Evolutionary conservation across 1,284 basidiomycete species (phyloP).

Genomic region (Athelia sp.): DNA sequence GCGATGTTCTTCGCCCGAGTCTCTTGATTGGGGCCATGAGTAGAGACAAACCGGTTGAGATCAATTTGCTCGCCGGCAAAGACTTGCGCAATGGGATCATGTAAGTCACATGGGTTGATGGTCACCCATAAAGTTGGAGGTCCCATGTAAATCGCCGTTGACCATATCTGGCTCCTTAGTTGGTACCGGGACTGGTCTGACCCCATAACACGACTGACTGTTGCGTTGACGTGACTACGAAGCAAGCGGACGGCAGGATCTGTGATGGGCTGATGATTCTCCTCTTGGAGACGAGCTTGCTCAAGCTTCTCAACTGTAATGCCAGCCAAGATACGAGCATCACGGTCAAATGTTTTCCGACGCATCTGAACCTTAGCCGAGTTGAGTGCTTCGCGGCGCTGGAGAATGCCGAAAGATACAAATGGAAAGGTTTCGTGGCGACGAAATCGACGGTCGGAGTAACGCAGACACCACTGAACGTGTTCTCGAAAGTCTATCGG

Average conservation of each 20-base stretch:
- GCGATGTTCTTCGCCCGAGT: conserved; percentile 21
- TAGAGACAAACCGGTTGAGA: too few relatives aligned
- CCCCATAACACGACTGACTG: conserved; percentile 10
- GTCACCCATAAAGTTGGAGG: conserved; percentile 22
- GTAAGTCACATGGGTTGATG: conserved; percentile 16
- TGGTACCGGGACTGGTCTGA: conserved; percentile 8
- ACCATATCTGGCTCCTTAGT: conserved; percentile 11
- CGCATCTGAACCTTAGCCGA: conserved; percentile 17
- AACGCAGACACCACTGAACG: conserved; percentile 25
- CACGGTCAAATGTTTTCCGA: conserved; percentile 8
- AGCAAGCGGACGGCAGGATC: background rate
- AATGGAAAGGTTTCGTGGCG: conserved; percentile 16
- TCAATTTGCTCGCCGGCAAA: conserved; percentile 34
- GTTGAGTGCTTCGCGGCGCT: background rate
- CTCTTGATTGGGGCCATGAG: too few relatives aligned
- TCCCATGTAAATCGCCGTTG: conserved; percentile 2
- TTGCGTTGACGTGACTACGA: background rate
- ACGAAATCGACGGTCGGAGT: conserved; percentile 21
- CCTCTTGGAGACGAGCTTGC: background rate
- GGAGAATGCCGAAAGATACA: conserved; percentile 18
- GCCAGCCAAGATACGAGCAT: background rate
- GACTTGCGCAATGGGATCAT: conserved; percentile 26
- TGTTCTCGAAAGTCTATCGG: conserved; percentile 19
- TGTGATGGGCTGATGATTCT: background rate
- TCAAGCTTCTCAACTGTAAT: background rate